Evolutionary conservation across 1,284 basidiomycete species (phyloP).

Genomic region (Coriolopsis trogii): DNA sequence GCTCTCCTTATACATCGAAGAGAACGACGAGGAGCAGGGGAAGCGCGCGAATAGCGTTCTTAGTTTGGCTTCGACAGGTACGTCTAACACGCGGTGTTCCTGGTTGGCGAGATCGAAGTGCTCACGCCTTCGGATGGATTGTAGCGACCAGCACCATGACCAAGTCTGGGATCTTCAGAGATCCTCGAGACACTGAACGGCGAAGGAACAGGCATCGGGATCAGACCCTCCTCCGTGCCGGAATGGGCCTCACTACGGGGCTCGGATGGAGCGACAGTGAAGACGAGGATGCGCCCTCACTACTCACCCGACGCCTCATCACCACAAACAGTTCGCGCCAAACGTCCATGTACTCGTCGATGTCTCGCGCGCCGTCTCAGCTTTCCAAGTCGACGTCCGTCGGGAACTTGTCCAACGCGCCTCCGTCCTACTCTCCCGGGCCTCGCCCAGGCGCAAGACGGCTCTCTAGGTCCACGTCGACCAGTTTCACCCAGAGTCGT

Average conservation of each 20-base stretch:
- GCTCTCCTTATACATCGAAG: slow-evolving; percentile 22
- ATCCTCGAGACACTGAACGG: slow-evolving; percentile 64
- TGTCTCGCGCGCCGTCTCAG: slow-evolving; percentile 23
- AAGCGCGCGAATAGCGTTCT: slow-evolving; percentile 31
- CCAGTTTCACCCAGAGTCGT: slow-evolving; percentile 15
- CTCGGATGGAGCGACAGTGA: slow-evolving; percentile 85
- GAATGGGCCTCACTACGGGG: slow-evolving; percentile 79
- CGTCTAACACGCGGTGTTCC: not conserved
- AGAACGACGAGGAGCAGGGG: slow-evolving; percentile 7
- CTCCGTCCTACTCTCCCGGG: slow-evolving; percentile 10
- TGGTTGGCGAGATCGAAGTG: not conserved
- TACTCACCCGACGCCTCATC: slow-evolving; percentile 69
- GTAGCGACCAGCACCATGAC: slow-evolving; percentile 47
- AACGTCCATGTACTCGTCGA: slow-evolving; percentile 26
- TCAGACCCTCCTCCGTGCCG: slow-evolving; percentile 64
- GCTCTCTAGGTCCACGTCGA: slow-evolving; percentile 22
- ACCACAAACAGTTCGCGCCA: slow-evolving; percentile 54
- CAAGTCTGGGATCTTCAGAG: slow-evolving; percentile 59
- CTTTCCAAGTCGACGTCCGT: slow-evolving; percentile 19
- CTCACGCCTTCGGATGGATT: not conserved
- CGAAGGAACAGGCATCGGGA: slow-evolving; percentile 72
- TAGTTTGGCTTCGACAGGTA: slow-evolving; percentile 32
- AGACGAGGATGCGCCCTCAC: slow-evolving; percentile 80
- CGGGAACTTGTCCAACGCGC: slow-evolving; percentile 15
- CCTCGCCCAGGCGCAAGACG: slow-evolving; percentile 6